Conservation (phyloP, 139 green algal genomes). For the Picochlorum sp. region DNA sequence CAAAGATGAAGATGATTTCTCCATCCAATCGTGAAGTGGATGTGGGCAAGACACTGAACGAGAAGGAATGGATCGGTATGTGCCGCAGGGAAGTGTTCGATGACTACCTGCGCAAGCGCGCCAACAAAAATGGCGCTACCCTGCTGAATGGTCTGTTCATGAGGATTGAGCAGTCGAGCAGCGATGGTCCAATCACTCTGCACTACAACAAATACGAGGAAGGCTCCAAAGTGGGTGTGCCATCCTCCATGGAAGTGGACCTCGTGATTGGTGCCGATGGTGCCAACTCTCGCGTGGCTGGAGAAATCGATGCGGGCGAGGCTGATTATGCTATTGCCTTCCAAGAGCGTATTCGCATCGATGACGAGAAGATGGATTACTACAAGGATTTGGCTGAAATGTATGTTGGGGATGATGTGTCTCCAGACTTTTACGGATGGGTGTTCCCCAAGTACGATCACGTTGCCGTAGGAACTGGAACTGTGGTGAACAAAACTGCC, state of each 20-base stretch:
- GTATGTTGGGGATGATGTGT: constrained; percentile 99
- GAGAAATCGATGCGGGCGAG: constrained; percentile 95
- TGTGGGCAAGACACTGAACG: constrained; percentile 92
- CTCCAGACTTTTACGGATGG: constrained; percentile 99
- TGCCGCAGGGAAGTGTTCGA: constrained; percentile 92
- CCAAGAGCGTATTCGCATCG: constrained; percentile 91
- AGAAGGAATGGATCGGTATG: constrained; percentile 99
- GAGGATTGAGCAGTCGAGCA: constrained; percentile 57
- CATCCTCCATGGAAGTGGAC: constrained; percentile 85
- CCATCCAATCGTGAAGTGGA: constrained; percentile 97
- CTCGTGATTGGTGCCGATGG: constrained; percentile 93
- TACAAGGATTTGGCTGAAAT: constrained; percentile 99
- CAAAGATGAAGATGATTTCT: constrained; percentile 99
- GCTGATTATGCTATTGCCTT: constrained; percentile 99
- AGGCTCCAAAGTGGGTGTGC: constrained; percentile 73
- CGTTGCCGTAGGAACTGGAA: constrained; percentile 96
- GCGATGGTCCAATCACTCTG: constrained; percentile 74
- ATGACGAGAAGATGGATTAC: constrained; percentile 99
- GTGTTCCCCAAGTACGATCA: constrained; percentile 99
- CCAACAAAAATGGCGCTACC: constrained; percentile 69
- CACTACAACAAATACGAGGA: constrained; percentile 89
- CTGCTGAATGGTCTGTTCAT: constrained; percentile 95
- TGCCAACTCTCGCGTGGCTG: constrained; percentile 95
- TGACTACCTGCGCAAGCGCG: constrained; percentile 89
- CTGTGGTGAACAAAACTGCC: constrained; percentile 98